Evolutionary conservation across 208 protist species (phyloP), one percentile per base, ranked within the genome.

Genomic region (Naegleria lovaniensis): DNA sequence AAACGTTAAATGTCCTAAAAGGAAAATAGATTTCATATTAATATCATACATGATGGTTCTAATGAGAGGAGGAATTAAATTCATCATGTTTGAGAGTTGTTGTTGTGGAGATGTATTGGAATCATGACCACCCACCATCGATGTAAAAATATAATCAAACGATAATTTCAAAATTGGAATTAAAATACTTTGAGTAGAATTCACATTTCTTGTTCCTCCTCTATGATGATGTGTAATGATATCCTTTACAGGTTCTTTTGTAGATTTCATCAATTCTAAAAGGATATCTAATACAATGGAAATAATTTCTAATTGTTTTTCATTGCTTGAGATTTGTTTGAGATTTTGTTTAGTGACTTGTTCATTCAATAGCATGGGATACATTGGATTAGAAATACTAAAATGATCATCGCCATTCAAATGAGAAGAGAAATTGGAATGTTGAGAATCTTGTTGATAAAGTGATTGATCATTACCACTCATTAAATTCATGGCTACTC

Each of bases 11-110:
- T 41, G 11, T n/a, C 85, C 85, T 19, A 89, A 67, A 40, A 67
- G 0, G 48, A 67, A 67, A 19, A 89, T 55, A 33, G 85, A 39
- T 41, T 67, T 51, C 36, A 36, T 51, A 19, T 33, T 25, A 86
- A 86, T 86, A 67, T 67, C 55, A 67, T 67, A 67, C 55, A 67
- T 67, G 11, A 67, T 67, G 22, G 55, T 67, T 67, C 55, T 67
- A 67, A 67, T 67, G 22, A 67, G 55, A 29, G 11, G 19, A 22
- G 55, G 55, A 67, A 67, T 67, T 48, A 48, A 48, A 48, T 48
- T 1, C 1, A 48, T n/a, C n/a, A n/a, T n/a, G n/a, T n/a, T n/a
- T 58, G 51, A 67, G 22, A 67, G 19, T 29, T 67, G 6, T 67
- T 15, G 22, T 67, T 67, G 19, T 48, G 1, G 43, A 29, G 55